Percentiles rank a stretch among this genome's conserved stretches.
Evolutionary conservation across 129 eudicot genomes (phyloP).

Genomic region (Pseudognaphalium luteoalbum): DNA sequence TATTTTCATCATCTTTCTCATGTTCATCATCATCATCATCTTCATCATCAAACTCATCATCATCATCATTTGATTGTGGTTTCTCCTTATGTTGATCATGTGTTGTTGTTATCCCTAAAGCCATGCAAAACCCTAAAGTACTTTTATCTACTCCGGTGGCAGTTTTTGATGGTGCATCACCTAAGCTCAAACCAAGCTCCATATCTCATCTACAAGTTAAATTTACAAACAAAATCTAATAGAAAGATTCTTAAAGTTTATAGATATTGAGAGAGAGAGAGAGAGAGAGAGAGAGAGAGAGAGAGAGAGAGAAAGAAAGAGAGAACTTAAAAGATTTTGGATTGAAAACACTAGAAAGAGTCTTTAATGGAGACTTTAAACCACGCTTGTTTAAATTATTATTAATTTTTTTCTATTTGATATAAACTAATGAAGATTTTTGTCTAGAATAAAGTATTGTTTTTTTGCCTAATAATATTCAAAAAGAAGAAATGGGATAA

Average conservation of each 20-base stretch:
- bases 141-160: neutral
- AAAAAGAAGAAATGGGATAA: constrained; percentile 20
- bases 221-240: neutral
- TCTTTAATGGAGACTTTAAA: constrained; percentile 61
- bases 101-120: constrained; percentile 19
- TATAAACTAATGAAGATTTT: neutral
- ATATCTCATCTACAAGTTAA: constrained; percentile 32
- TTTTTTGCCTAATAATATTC: neutral
- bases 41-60: constrained; percentile 23
- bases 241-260: neutral
- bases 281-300: constrained; percentile 15
- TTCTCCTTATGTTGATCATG: constrained; percentile 6
- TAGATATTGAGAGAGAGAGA: constrained; percentile 13
- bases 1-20: neutral
- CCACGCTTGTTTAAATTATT: constrained; percentile 33
- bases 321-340: constrained; percentile 30
- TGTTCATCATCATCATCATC: constrained; percentile 17
- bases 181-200: constrained; percentile 78
- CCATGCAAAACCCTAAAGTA: constrained; percentile 20
- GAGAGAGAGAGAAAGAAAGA: constrained; percentile 10
- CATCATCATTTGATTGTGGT: constrained; percentile 8
- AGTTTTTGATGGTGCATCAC: constrained; percentile 42
- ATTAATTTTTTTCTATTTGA: neutral
- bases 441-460: neutral
- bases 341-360: constrained; percentile 50